These are phyloP conservation scores for Filobasidium uniguttulatum DNA, from an alignment of 1,284 basidiomycete genomes.

Conservation along the genomic window DNA sequence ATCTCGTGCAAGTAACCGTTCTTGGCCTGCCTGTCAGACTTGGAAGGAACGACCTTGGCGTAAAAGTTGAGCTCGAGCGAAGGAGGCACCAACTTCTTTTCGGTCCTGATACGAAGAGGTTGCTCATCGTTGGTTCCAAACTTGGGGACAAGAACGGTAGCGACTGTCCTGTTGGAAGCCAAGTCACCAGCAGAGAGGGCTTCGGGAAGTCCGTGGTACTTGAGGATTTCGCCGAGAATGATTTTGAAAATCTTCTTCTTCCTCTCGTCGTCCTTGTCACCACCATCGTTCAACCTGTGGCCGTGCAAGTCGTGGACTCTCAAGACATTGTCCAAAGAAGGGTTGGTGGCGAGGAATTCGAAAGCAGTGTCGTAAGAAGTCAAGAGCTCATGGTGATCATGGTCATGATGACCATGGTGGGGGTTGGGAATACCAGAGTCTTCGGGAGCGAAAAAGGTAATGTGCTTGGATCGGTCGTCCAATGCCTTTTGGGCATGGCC, in stretches of 20 bases:
- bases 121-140: conserved; percentile 45
- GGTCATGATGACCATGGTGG: conserved; percentile 22
- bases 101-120: conserved; percentile 46
- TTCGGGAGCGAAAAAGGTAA: conserved; percentile 38
- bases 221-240: conserved; percentile 46
- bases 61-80: conserved; percentile 46
- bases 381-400: conserved; percentile 21
- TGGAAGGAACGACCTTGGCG: conserved; percentile 39
- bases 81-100: conserved; percentile 38
- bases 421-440: conserved; percentile 32
- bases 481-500: conserved; percentile 27
- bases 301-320: conserved; percentile 16
- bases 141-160: conserved; percentile 45
- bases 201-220: conserved; percentile 50
- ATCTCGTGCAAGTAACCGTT: conserved; percentile 56
- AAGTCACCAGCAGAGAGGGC: conserved; percentile 39
- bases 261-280: conserved; percentile 44
- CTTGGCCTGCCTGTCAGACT: conserved; percentile 39
- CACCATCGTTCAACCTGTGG: conserved; percentile 21
- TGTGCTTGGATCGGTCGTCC: conserved; percentile 28
- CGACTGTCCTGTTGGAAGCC: conserved; percentile 47
- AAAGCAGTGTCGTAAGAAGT: conserved; percentile 24
- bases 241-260: conserved; percentile 40
- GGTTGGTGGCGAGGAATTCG: conserved; percentile 21
- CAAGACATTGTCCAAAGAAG: conserved; percentile 22